Evolutionary conservation across 306 rosid species (phyloP).

Genomic region (Fragaria iinumae): DNA sequence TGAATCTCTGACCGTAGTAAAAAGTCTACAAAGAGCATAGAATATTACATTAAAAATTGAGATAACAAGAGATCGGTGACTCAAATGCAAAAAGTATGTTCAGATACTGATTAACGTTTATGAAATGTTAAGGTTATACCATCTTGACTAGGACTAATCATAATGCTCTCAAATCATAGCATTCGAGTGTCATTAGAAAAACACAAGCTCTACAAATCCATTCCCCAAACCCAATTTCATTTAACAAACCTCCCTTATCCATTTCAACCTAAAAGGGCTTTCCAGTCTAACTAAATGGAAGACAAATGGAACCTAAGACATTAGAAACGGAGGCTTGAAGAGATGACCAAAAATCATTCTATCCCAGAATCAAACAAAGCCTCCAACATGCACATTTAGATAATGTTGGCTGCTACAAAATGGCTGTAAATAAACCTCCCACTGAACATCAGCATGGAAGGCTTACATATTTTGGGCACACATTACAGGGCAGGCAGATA

Average conservation of each 20-base stretch:
- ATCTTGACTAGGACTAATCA: not conserved
- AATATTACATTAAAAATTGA: constrained; percentile 12
- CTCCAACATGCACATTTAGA: not conserved
- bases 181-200: not conserved
- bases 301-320: not conserved
- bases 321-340: constrained; percentile 3
- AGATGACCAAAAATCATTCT: not conserved
- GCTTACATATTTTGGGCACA: not conserved
- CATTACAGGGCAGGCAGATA: not conserved
- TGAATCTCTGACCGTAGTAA: constrained; percentile 91
- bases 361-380: not conserved
- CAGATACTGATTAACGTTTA: not conserved
- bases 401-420: not conserved
- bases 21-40: constrained; percentile 61
- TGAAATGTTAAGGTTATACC: not conserved
- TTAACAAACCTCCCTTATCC: not conserved
- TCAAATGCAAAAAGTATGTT: not conserved
- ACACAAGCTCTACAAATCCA: not conserved
- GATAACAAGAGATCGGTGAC: not conserved
- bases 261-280: not conserved
- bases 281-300: not conserved
- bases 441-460: not conserved
- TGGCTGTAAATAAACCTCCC: not conserved
- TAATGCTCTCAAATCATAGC: not conserved
- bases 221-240: not conserved